A percentile compares a stretch with the other conserved stretches of the same genome.
Evolutionary conservation across 2,329 filamentous ascomycete species (phyloP).

Genomic region (Zarea fungicola): DNA sequence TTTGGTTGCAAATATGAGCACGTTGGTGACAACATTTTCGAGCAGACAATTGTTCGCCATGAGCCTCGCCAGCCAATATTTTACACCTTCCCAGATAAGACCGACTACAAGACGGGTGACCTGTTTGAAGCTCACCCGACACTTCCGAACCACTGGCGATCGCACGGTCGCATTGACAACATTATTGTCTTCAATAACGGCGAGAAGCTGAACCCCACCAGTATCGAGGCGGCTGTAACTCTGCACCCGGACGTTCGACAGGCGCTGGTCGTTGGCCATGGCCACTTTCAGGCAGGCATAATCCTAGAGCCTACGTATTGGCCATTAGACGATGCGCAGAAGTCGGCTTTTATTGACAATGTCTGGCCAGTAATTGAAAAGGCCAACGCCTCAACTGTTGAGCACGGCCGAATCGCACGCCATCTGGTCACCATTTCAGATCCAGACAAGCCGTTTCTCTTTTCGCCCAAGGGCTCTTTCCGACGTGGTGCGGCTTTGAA

Average conservation of each 20-base stretch:
- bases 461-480: slow-evolving; percentile 42
- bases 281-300: slow-evolving; percentile 41
- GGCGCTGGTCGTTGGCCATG: slow-evolving; percentile 41
- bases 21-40: slow-evolving; percentile 30
- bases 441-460: slow-evolving; percentile 36
- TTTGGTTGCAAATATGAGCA: slow-evolving; percentile 35
- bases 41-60: slow-evolving; percentile 34
- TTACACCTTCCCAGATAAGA: slow-evolving; percentile 31
- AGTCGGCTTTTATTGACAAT: slow-evolving; percentile 31
- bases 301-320: slow-evolving; percentile 38
- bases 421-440: slow-evolving; percentile 35
- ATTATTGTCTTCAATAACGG: slow-evolving; percentile 46
- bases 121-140: slow-evolving; percentile 39
- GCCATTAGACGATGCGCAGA: slow-evolving; percentile 22
- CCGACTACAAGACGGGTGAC: slow-evolving; percentile 32
- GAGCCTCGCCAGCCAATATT: slow-evolving; percentile 27
- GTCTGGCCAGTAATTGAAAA: slow-evolving; percentile 39
- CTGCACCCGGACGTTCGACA: slow-evolving; percentile 35
- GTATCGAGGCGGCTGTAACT: slow-evolving; percentile 35
- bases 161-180: slow-evolving; percentile 29
- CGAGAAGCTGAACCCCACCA: slow-evolving; percentile 43
- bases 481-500: slow-evolving; percentile 35
- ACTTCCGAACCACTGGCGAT: slow-evolving; percentile 27
- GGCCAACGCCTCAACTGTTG: slow-evolving; percentile 38
- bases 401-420: slow-evolving; percentile 40